These are phyloP conservation scores for Taiozyma onychis DNA, from an alignment of 1,139 yeast species.

Conservation along the genomic window DNA sequence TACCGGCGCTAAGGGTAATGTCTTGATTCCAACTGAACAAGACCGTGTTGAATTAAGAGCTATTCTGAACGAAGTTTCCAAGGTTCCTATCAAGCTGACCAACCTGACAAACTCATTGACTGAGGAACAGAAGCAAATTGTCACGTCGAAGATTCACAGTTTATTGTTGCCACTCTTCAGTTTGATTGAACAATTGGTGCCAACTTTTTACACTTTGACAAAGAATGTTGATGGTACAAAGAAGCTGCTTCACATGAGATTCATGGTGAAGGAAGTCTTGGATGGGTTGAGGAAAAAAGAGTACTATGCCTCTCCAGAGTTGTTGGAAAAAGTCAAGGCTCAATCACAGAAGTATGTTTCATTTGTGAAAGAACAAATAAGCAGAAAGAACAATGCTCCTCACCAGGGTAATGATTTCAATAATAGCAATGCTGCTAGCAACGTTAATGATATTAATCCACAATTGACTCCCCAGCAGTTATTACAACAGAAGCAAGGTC, in stretches of 20 bases:
- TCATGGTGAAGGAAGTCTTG: slow-evolving; percentile 70
- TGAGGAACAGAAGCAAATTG: slow-evolving; percentile 58
- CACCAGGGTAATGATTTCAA: slow-evolving; percentile 4
- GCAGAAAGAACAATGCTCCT: slow-evolving; percentile 10
- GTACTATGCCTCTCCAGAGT: slow-evolving; percentile 62
- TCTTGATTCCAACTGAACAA: slow-evolving; percentile 32
- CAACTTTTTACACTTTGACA: slow-evolving; percentile 70
- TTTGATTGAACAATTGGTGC: slow-evolving; percentile 69
- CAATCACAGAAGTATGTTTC: slow-evolving; percentile 74
- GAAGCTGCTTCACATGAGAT: slow-evolving; percentile 70
- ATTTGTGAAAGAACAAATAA: slow-evolving; percentile 54
- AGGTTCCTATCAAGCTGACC: slow-evolving; percentile 58
- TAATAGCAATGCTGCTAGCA: slow-evolving; percentile 3
- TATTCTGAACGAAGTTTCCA: slow-evolving; percentile 63
- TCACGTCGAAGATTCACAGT: slow-evolving; percentile 50
- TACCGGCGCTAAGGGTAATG: slow-evolving; percentile 6
- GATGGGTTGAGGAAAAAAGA: slow-evolving; percentile 60
- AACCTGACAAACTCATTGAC: slow-evolving; percentile 59
- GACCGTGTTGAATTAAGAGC: slow-evolving; percentile 52
- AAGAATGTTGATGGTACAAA: slow-evolving; percentile 71
- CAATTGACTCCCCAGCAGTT: slow-evolving; percentile 20
- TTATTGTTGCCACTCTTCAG: slow-evolving; percentile 55
- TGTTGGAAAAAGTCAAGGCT: slow-evolving; percentile 60
- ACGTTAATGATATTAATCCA: slow-evolving; percentile 4
- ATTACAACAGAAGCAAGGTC: slow-evolving; percentile 26